Conservation (phyloP, 257 asterid genomes). For the Scutellaria galericulata region DNA sequence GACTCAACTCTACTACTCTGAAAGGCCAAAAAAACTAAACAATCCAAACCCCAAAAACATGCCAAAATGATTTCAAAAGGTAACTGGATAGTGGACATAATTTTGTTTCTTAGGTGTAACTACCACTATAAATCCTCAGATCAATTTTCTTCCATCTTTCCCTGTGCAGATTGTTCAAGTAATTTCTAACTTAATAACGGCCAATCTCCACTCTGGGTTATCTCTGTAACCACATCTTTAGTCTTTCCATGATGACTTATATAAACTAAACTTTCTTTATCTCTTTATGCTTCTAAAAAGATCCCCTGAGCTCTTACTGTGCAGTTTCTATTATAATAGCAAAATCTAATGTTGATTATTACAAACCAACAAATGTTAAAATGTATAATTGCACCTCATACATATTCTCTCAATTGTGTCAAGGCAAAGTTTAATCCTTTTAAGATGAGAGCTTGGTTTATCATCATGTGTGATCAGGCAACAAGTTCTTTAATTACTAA, state of each 20-base stretch:
- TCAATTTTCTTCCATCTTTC: slow-evolving; percentile 6
- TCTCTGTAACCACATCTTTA: background rate
- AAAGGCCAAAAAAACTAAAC: background rate
- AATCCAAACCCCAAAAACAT: background rate
- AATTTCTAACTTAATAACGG: background rate
- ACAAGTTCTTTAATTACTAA: background rate
- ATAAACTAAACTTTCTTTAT: too few relatives aligned
- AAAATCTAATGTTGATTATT: background rate
- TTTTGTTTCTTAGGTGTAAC: background rate
- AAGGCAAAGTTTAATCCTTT: background rate
- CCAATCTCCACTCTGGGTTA: background rate
- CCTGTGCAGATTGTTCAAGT: background rate
- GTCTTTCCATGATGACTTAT: background rate
- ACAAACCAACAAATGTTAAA: background rate
- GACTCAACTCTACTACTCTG: background rate
- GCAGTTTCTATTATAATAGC: background rate
- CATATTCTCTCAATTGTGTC: slow-evolving; percentile 3
- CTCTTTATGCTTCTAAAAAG: too few relatives aligned
- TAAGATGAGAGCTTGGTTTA: background rate
- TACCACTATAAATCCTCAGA: background rate
- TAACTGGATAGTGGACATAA: background rate
- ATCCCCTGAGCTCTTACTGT: background rate
- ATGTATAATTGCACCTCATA: background rate
- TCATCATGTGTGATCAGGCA: background rate
- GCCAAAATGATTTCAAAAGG: background rate